Percentiles rank a stretch among this genome's conserved stretches.
phyloP scores from a whole-genome alignment of 2,329 filamentous ascomycete species.

The Gnomoniopsis smithogilvyi region DNA sequence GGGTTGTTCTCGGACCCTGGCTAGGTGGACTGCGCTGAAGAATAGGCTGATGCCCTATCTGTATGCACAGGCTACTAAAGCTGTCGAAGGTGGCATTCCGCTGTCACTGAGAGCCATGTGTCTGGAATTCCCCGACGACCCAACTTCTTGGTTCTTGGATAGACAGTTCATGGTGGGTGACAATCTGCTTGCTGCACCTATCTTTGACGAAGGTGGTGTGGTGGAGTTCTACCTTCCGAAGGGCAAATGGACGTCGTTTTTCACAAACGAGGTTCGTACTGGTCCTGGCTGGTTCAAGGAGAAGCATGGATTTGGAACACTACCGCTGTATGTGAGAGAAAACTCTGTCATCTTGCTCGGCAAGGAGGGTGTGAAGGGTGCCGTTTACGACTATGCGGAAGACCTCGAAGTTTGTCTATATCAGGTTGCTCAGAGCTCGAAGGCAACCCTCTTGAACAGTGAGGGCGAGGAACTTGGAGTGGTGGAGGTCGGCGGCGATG shows the following conservation, averaged over 20 bases:
- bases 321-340: slow-evolving; percentile 58
- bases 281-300: slow-evolving; percentile 58
- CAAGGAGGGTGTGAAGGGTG: slow-evolving; percentile 33
- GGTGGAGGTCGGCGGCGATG: slow-evolving; percentile 36
- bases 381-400: slow-evolving; percentile 45
- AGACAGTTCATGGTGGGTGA: slow-evolving; percentile 72
- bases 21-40: slow-evolving; percentile 48
- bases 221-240: slow-evolving; percentile 63
- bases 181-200: slow-evolving; percentile 59
- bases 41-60: slow-evolving; percentile 51
- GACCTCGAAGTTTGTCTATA: slow-evolving; percentile 48
- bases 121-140: slow-evolving; percentile 68
- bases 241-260: slow-evolving; percentile 45
- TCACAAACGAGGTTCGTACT: slow-evolving; percentile 46
- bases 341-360: slow-evolving; percentile 47
- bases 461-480: slow-evolving; percentile 38
- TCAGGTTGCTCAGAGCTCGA: slow-evolving; percentile 37
- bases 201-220: slow-evolving; percentile 60
- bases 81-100: slow-evolving; percentile 21
- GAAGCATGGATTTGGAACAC: slow-evolving; percentile 54
- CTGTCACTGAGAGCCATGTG: slow-evolving; percentile 60
- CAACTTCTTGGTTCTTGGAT: slow-evolving; percentile 65
- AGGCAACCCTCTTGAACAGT: slow-evolving; percentile 38
- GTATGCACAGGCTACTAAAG: slow-evolving; percentile 37
- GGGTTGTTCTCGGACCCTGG: slow-evolving; percentile 48